Evolutionary conservation across 2,329 filamentous ascomycete genomes (phyloP), one percentile per base, ranked within the genome.

Genomic region (Dactylellina haptotyla): DNA sequence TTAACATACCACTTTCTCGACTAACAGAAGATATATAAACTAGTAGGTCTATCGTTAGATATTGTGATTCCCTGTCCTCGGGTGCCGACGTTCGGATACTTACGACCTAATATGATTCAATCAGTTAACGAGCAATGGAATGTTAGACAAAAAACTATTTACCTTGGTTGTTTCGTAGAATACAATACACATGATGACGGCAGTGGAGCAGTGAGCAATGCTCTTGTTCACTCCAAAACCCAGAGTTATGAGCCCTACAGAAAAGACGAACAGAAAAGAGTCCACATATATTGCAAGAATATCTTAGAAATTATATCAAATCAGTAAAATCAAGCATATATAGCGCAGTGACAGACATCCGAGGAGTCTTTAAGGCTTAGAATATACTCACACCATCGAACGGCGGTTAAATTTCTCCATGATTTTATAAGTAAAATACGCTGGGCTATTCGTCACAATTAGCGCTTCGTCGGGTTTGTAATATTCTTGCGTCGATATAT

Each of bases 141-240:
- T 48, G 9, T 41, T 48, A 32, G 12, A 18, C 61, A 46, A 54
- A 64, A 63, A 25, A n/a, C 1, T 9, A 76, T 78, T 70, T 43
- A 88, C 84, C 80, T 89, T 89, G 2, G 86, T 87, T 1, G 85
- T 85, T 62, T 88, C 82, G 76, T 89, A 89, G 75, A 84, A 88
- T 1, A 83, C 79, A 0, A 89, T 81, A 77, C 87, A 89, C 0
- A 88, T 80, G 2, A 88, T 74, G 30, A 88, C 86, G 2, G 86
- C 85, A 2, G 84, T 83, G 39, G 85, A 82, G 77, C 87, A 89
- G 3, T 85, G 81, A 0, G 78, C 76, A 1, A 80, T 75, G 18
- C 82, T 84, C 12, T 81, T 81, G 70, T 87, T 85, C 45, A 88
- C 81, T 0, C 85, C 85, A 62, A 87, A 81, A 0, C 85, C 84